Percentiles rank a stretch among this genome's conserved stretches.
phyloP scores from a whole-genome alignment of 1,284 basidiomycete genomes.

The Apiotrichum porosum region DNA sequence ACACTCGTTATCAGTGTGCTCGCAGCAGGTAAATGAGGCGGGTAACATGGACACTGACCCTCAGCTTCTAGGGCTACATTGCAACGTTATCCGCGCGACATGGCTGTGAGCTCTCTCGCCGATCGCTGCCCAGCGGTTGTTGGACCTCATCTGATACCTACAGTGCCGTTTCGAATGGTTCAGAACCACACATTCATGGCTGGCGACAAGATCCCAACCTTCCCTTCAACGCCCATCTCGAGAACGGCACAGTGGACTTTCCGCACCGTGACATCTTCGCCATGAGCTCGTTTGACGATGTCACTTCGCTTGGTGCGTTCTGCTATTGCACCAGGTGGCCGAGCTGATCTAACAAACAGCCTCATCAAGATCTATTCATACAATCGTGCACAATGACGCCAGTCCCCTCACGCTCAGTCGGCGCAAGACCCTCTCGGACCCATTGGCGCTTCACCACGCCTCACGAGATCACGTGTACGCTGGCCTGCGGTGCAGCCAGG shows the following conservation, averaged over 20 bases:
- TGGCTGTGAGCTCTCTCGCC: conserved; percentile 26
- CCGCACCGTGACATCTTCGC: conserved; percentile 29
- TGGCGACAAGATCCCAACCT: conserved; percentile 25
- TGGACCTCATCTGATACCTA: too few species aligned
- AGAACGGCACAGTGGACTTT: conserved; percentile 26
- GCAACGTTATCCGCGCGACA: conserved; percentile 28
- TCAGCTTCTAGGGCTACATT: conserved; percentile 34
- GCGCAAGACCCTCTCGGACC: conserved; percentile 28
- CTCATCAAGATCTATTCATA: conserved; percentile 14
- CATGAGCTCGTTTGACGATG: conserved; percentile 31
- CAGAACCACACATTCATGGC: conserved; percentile 34
- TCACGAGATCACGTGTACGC: conserved; percentile 26
- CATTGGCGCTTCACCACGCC: conserved; percentile 29
- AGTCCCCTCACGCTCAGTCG: conserved; percentile 6
- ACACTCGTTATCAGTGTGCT: conserved; percentile 25
- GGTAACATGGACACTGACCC: not conserved
- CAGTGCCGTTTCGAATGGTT: conserved; percentile 20
- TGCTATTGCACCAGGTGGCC: too few species aligned
- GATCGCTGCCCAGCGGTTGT: not conserved
- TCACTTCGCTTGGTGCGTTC: conserved; percentile 25
- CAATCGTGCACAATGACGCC: conserved; percentile 12
- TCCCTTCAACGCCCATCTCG: not conserved
- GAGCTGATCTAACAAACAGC: conserved; percentile 17
- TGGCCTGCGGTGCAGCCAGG: conserved; percentile 25
- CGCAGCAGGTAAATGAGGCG: conserved; percentile 15